phyloP scores from a whole-genome alignment of 2,329 filamentous ascomycete species.

The Sarocladium kiliense region DNA sequence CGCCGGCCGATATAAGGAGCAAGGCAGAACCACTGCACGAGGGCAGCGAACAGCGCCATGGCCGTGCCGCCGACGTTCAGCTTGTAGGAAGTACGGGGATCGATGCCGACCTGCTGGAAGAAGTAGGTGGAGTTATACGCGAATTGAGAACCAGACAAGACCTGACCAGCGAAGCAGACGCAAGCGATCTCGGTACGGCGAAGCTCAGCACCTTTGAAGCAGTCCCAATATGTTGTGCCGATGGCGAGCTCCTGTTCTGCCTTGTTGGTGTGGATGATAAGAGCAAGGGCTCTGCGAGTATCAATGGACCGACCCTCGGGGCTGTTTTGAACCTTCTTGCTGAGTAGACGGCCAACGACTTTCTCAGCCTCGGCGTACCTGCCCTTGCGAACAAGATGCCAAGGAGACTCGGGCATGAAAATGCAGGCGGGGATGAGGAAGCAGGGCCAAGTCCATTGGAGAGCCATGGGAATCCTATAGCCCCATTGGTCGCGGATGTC shows the following conservation, averaged over 20 bases:
- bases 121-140: slow-evolving; percentile 37
- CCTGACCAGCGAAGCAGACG: slow-evolving; percentile 29
- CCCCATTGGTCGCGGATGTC: slow-evolving; percentile 29
- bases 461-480: slow-evolving; percentile 35
- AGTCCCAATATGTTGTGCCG: slow-evolving; percentile 31
- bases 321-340: slow-evolving; percentile 1
- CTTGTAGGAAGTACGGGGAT: slow-evolving; percentile 17
- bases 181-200: slow-evolving; percentile 35
- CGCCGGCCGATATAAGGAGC: slow-evolving; percentile 31
- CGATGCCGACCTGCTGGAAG: slow-evolving; percentile 32
- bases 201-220: slow-evolving; percentile 37
- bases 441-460: slow-evolving; percentile 39
- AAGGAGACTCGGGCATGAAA: slow-evolving; percentile 32
- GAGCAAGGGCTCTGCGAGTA: background rate
- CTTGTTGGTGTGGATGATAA: slow-evolving; percentile 4
- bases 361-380: slow-evolving; percentile 6
- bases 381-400: slow-evolving; percentile 10
- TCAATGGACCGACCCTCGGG: background rate
- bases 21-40: slow-evolving; percentile 29
- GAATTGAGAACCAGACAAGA: slow-evolving; percentile 25
- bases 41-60: slow-evolving; percentile 22
- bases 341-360: slow-evolving; percentile 4
- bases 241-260: slow-evolving; percentile 4
- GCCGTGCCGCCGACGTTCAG: slow-evolving; percentile 11
- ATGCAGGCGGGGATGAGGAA: slow-evolving; percentile 28